A percentile compares a stretch with the other conserved stretches of the same genome.
Conservation (phyloP, 176 grass and related monocot species). For the Oropetium thomaeum region DNA sequence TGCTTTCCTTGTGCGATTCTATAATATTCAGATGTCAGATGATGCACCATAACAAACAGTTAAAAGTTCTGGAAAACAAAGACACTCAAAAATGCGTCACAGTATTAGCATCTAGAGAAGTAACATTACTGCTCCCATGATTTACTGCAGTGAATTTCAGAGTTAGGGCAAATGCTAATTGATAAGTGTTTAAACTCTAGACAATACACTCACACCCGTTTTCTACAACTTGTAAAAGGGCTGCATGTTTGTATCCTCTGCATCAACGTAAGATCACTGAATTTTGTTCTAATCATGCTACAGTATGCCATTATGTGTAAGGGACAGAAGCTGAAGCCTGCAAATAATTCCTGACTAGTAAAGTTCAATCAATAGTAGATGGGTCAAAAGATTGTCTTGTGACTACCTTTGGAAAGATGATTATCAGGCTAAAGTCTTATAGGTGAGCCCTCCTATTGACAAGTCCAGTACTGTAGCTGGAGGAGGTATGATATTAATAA, state of each 20-base stretch:
- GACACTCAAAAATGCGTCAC: not conserved
- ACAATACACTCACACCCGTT: not conserved
- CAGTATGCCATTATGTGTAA: not conserved
- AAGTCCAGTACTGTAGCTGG: not conserved
- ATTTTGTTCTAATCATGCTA: not conserved
- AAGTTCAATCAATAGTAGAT: not conserved
- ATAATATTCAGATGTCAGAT: slow-evolving; percentile 13
- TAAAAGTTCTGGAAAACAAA: not conserved
- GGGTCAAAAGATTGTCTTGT: not conserved
- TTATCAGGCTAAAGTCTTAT: not conserved
- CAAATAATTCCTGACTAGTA: not conserved
- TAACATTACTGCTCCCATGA: not conserved
- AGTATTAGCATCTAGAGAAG: not conserved
- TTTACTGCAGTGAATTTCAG: not conserved
- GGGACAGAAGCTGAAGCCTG: not conserved
- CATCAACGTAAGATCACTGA: not conserved
- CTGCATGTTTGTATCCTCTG: not conserved
- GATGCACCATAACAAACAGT: not conserved
- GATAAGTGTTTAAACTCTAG: slow-evolving; percentile 5
- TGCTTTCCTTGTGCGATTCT: slow-evolving; percentile 32
- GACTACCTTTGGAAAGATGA: not conserved
- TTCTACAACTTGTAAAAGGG: not conserved
- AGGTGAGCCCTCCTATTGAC: not conserved
- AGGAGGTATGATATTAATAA: too few species aligned
- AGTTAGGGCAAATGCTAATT: not conserved